phyloP scores from a whole-genome alignment of 2,329 filamentous ascomycete species.

The Neofusicoccum parvum region DNA sequence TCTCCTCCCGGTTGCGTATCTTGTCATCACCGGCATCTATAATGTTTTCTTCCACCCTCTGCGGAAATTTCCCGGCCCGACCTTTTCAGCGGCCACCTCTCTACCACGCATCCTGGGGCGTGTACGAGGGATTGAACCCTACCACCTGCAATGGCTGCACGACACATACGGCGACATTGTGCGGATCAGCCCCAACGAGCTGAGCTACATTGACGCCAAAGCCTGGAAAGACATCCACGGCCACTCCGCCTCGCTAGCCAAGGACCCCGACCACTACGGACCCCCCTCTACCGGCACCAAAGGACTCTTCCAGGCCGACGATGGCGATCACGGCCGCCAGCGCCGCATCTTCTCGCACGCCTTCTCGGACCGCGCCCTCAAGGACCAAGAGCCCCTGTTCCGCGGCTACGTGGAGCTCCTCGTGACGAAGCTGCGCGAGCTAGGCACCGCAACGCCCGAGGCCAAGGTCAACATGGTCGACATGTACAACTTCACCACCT shows the following conservation, averaged over 20 bases:
- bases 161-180: conserved; percentile 47
- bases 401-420: conserved; percentile 36
- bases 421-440: conserved; percentile 39
- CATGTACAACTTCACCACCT: conserved; percentile 38
- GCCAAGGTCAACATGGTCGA: conserved; percentile 21
- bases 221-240: conserved; percentile 41
- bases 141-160: conserved; percentile 39
- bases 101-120: conserved; percentile 12
- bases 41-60: conserved; percentile 21
- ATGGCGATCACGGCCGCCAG: conserved; percentile 44
- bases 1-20: not conserved
- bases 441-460: conserved; percentile 31
- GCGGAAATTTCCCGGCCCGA: conserved; percentile 19
- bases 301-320: conserved; percentile 38
- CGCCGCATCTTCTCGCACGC: conserved; percentile 44
- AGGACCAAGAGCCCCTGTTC: conserved; percentile 44
- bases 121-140: conserved; percentile 6
- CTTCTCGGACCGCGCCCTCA: conserved; percentile 43
- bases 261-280: conserved; percentile 33
- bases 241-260: conserved; percentile 34
- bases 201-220: conserved; percentile 6
- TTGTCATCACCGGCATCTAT: conserved; percentile 11
- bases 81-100: conserved; percentile 5
- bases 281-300: conserved; percentile 37
- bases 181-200: conserved; percentile 43